Base-by-base conservation (phyloP, 2,329 filamentous ascomycete species). In the Iodosphaeria phyllophila region DNA sequence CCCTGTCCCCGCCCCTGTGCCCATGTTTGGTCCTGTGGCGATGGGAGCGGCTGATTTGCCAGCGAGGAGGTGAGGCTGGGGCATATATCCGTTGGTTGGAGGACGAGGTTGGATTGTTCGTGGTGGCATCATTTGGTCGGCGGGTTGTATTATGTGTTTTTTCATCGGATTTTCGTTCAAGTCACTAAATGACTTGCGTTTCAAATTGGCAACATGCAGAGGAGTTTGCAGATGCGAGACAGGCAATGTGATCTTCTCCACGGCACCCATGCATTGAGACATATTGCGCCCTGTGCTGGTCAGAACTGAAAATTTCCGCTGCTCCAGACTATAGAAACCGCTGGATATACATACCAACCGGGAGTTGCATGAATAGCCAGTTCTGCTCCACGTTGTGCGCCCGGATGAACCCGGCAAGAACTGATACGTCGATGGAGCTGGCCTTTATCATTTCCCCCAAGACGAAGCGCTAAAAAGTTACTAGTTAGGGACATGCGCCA, bases 391-490 rank as follows among this genome's bases (percentile, higher is more conserved):
- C 36, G 7, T 41, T 43, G 29, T 54, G 43, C 19, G 38, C 32
- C 31, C 39, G 54, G 34, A 68, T 48, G 31, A 69, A 64, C 8
- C 47, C 44, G 12, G 56, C 51, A 16, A 69, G 42, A 11, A 41
- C 42, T 8, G 47, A 40, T 13, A 64, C 39, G 28, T 63, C 54
- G 30, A 67, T 43, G 16, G 51, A 43, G 46, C 62, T 68, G 30
- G 51, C 52, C 36, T 67, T 69, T 43, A 69, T 59, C 36, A 67
- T 60, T 43, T 69, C 64, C 28, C 54, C 59, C 28, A 69, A 52
- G 31, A 68, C 47, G 38, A 65, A 65, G 32, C 62, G 60, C 64
- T 69, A 37, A n/a, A 23, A 9, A 26, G 24, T 16, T 21, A 14
- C 12, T 12, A 5, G 6, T 13, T 12, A 8, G 15, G 15, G 25